Evolutionary conservation across 2,329 filamentous ascomycete genomes (phyloP), one percentile per base, ranked within the genome.

Genomic region (Fusarium tanahbumbuense): DNA sequence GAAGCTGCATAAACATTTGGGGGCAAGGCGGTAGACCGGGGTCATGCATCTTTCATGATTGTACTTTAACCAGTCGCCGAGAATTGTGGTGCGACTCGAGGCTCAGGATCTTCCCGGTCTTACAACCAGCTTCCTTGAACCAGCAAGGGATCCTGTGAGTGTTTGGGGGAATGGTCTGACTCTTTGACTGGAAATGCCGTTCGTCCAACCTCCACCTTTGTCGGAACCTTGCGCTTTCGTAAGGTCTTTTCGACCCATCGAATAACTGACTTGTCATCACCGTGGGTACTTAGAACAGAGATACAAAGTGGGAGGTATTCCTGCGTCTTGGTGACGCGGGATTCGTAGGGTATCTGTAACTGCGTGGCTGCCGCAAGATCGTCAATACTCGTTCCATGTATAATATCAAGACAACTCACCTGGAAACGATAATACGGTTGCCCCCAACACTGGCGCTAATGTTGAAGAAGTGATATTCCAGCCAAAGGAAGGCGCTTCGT

Each of bases 371-470:
- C 28, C 40, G 16, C 18, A 41, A 11, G 28, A 28, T 15, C 9
- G 56, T 75, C 47, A 76, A 59, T 18, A 56, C 22, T 13, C 22
- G 16, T n/a, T 2, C 41, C n/a, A 4, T 13, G 9, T 11, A 25
- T 20, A 9, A 22, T 27, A 18, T 5, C 5, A n/a, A n/a, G 3
- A 18, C 13, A 32, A 76, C 80, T 74, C 73, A 81, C 80, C 78
- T 32, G 80, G 80, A 16, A 78, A 71, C 9, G 77, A 66, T 8
- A 82, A 66, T 28, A 80, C 70, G 3, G 79, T 78, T 30, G 70
- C 58, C 27, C 73, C 74, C 27, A 82, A 71, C 9, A 79, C 53
- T 2, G 74, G 60, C 20, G 77, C 71, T 28, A 81, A 73, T 11
- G 77, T 56, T 18, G 75, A 71, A 16, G 74, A 50, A 12, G 71